These are phyloP conservation scores for Macrolepiota fuliginosa DNA, from an alignment of 768 basidiomycete species.

Conservation along the genomic window DNA sequence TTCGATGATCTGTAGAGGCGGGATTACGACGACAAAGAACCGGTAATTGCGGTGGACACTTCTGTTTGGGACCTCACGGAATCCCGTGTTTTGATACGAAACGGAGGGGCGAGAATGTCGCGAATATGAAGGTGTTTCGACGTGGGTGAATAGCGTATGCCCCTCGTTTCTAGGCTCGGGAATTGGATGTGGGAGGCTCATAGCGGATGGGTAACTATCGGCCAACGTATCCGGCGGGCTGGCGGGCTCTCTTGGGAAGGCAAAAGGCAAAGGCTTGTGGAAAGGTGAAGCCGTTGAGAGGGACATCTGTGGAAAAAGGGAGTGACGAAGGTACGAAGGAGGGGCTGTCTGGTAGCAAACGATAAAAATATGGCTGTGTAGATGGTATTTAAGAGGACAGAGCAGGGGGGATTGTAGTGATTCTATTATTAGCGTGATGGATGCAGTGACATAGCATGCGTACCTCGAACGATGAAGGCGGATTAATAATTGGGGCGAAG, in stretches of 20 bases:
- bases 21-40: constrained; percentile 66
- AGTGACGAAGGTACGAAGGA: neutral
- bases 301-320: constrained; percentile 32
- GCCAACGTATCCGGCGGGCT: constrained; percentile 41
- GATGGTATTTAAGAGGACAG: neutral
- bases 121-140: constrained; percentile 37
- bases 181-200: neutral
- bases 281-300: constrained; percentile 39
- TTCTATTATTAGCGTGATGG: constrained; percentile 9
- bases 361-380: constrained; percentile 2
- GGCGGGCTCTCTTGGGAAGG: constrained; percentile 38
- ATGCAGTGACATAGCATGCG: neutral
- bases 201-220: constrained; percentile 11
- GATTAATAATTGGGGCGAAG: neutral
- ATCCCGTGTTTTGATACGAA: constrained; percentile 48
- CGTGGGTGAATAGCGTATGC: constrained; percentile 22
- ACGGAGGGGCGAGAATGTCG: constrained; percentile 30
- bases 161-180: constrained; percentile 17
- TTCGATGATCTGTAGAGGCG: constrained; percentile 55
- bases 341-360: neutral
- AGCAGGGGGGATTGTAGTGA: neutral
- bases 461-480: neutral
- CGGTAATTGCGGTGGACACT: constrained; percentile 36
- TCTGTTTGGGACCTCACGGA: constrained; percentile 44
- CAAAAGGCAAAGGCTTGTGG: constrained; percentile 43